Evolutionary conservation across 768 basidiomycete species (phyloP).

Genomic region (Ramaria sp.): DNA sequence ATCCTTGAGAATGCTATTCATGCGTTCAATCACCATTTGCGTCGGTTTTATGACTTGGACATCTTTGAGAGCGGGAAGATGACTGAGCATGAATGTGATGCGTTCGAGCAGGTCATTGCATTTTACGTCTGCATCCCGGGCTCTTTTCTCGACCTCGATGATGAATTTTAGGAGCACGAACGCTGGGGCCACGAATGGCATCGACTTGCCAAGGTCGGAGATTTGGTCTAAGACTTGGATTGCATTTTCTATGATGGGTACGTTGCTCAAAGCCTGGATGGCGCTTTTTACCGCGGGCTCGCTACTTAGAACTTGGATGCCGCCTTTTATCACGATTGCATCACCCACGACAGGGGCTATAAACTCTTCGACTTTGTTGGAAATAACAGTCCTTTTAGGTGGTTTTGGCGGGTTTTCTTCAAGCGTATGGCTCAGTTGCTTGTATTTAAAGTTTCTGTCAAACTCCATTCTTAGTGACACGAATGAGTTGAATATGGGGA

Average conservation of each 20-base stretch:
- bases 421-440: neutral
- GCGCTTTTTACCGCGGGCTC: slow-evolving; percentile 15
- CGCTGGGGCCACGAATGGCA: slow-evolving; percentile 29
- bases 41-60: slow-evolving; percentile 25
- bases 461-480: neutral
- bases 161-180: slow-evolving; percentile 30
- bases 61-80: slow-evolving; percentile 24
- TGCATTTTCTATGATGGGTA: slow-evolving; percentile 15
- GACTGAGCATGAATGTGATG: slow-evolving; percentile 32
- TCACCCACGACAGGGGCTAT: neutral
- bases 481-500: neutral
- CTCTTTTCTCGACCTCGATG: slow-evolving; percentile 27
- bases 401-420: neutral
- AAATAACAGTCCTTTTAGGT: neutral
- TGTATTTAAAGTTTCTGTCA: neutral
- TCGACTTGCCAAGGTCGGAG: slow-evolving; percentile 25
- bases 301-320: neutral
- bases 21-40: slow-evolving; percentile 26
- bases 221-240: slow-evolving; percentile 22
- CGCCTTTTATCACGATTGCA: neutral
- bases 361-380: neutral
- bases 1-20: slow-evolving; percentile 27
- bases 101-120: slow-evolving; percentile 30
- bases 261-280: slow-evolving; percentile 19
- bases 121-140: slow-evolving; percentile 28